Base-by-base conservation (phyloP, 495 filamentous ascomycete species). In the Penicillium atrosanguineum region DNA sequence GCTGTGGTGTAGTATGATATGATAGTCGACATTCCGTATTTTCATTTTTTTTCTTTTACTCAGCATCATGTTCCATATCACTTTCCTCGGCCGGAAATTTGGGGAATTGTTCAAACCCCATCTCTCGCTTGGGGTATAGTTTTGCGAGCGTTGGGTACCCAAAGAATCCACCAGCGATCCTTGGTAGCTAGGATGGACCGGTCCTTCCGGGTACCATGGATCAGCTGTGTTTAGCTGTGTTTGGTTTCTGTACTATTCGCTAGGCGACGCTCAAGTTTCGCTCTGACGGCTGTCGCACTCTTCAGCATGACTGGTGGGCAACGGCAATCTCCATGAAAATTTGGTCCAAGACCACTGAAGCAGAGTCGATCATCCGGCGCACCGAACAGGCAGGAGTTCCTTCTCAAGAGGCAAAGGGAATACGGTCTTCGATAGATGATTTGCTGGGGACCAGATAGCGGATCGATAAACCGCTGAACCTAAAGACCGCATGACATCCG, bases 391-490 rank as follows among this genome's bases (percentile, higher is more conserved):
- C 41, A 11, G 46, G 44, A 39, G 50, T 52, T 63, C 50, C 16
- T 37, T 56, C 34, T 16, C 38, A n/a, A 6, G 18, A 46, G 44
- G 31, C 42, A 59, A 45, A 41, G 12, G 20, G 25, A 39, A 39
- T 38, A 16, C 28, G 38, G 50, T 50, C 36, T 37, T n/a, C 18
- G 44, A 40, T 19, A 20, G 12, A 55, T 62, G 61, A 64, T 67
- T 64, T 64, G 59, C 63, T 60, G 57, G 62, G 48, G 59, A 57
- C 65, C 56, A 52, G 59, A 64, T 57, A 70, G 57, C 66, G 69
- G 68, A 68, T 71, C 66, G 63, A 69, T 57, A 61, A 62, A 70
- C 63, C 68, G 66, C 68, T 68, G 65, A 74, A 71, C 68, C 57
- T 70, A 68, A 71, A 64, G 64, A 47, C 59, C 69, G 60, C 68